A percentile compares a stretch with the other conserved stretches of the same genome.
These are phyloP conservation scores for Kuraishia floccosa DNA, from an alignment of 805 yeast species.

Conservation along the genomic window DNA sequence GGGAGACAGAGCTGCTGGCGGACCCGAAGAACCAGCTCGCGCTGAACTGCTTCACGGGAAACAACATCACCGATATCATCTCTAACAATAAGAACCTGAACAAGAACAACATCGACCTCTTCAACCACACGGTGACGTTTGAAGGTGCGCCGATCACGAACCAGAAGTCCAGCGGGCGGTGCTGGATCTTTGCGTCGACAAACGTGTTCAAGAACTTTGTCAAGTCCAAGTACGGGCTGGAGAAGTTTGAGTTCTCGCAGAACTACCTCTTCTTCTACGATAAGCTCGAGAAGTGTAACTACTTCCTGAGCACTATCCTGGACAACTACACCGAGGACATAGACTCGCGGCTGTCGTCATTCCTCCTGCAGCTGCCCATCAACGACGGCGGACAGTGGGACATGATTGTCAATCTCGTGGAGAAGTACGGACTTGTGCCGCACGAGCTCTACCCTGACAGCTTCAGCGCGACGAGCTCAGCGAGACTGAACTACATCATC, in stretches of 20 bases:
- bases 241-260: constrained; percentile 69
- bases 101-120: constrained; percentile 22
- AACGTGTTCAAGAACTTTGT: constrained; percentile 63
- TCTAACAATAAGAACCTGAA: constrained; percentile 20
- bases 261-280: constrained; percentile 76
- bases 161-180: constrained; percentile 71
- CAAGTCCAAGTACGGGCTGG: constrained; percentile 50
- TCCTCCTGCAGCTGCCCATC: constrained; percentile 52
- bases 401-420: constrained; percentile 68
- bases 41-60: constrained; percentile 40
- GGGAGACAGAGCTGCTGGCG: constrained; percentile 33
- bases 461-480: constrained; percentile 40
- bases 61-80: constrained; percentile 29
- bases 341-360: constrained; percentile 64
- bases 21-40: constrained; percentile 42
- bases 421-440: constrained; percentile 76
- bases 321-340: constrained; percentile 56
- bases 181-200: constrained; percentile 85
- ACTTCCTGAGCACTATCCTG: constrained; percentile 64
- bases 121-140: constrained; percentile 30
- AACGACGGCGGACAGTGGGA: constrained; percentile 89
- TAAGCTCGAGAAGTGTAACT: constrained; percentile 77
- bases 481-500: constrained; percentile 49
- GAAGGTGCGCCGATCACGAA: constrained; percentile 62
- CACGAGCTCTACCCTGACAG: constrained; percentile 64